Base-by-base conservation (phyloP, 768 basidiomycete species). In the Tephrocybe sp. region DNA sequence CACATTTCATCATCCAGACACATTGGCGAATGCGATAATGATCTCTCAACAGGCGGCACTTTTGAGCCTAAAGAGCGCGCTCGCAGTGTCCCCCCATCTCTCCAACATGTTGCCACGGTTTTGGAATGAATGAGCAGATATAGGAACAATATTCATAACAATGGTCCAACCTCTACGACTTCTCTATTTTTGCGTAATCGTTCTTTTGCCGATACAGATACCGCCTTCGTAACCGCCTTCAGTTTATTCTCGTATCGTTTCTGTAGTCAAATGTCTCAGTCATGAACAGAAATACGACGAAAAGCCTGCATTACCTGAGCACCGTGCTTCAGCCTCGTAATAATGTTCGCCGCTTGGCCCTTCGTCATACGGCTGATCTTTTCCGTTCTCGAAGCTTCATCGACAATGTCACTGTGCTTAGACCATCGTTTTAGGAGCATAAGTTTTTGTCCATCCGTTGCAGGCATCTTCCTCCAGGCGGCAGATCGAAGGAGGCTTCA, bases 261-360 rank as follows among this genome's bases (percentile, higher is more conserved):
- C 86, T 89, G n/a, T n/a, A n/a, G n/a, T n/a, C n/a, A n/a, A n/a
- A 39, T 40, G 17, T 18, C 44, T 8, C 43, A 17, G 54, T 41
- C 41, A 50, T 11, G 41, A 49, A 37, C 18, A 7, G 15, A 23
- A 38, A 3, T 28, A 5, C 11, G 25, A n/a, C 12, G 39, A 36
- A 33, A 30, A 39, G 3, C 38, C 18, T 39, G 18, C 37, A 66
- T 26, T 61, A 88, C 90, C 73, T 80, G 73, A 28, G 87, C 87
- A 21, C 90, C 91, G 60, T 93, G 85, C 62, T 81, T 86, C 50
- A 90, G 53, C 8, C 90, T 83, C 20, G 83, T 83, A 54, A 94
- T 87, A 39, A 93, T 83, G 56, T 85, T 84, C 0, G 85, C 86
- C 24, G 90, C 90, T 56, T 88, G 77, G 2, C 92, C 92, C 65